Evolutionary conservation across 2,329 filamentous ascomycete genomes (phyloP), one percentile per base, ranked within the genome.

Genomic region (Cladosporium phlei): DNA sequence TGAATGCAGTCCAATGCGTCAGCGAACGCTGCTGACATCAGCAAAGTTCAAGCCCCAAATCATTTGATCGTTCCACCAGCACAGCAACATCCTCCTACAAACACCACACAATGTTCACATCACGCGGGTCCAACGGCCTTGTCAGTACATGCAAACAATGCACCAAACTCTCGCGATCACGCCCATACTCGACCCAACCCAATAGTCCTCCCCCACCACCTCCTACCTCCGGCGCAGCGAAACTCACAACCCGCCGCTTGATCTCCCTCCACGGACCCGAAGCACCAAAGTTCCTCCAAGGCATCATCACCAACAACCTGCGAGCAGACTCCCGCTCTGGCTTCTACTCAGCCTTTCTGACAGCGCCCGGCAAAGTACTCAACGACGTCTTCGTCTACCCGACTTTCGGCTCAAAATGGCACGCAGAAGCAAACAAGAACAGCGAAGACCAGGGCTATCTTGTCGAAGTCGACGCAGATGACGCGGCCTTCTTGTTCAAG

Each of bases 361-460:
- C 86, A 55, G 88, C 91, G 6, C 67, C 68, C 25, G 93, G 93
- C 32, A 80, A 90, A 48, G 78, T 98, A 8, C 72, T 96, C 33
- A 80, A 91, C 70, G 93, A 98, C 69, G 85, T 89, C 43, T 95
- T 97, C 66, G 75, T 98, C 38, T 96, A 95, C 72, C 84, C 82
- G 0, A 69, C 79, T 53, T 60, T 68, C 35, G 60, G 61, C 16
- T 58, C 63, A 7, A 42, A 46, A 25, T 62, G 59, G 58, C 59
- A 64, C 33, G 52, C 51, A 34, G 54, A 57, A 25, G 46, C 33
- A 24, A 51, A 51, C 22, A 46, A 45, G 38, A n/a, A n/a, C n/a
- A 49, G 54, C 24, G 55, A 65, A 21, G 69, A 74, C n/a, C 66
- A 66, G 52, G 73, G 75, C 22, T 91, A 86, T 73, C 67, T 95